Evolutionary conservation across 1,139 yeast species (phyloP), one percentile per base, ranked within the genome.

Genomic region (Taphrina flavorubra): DNA sequence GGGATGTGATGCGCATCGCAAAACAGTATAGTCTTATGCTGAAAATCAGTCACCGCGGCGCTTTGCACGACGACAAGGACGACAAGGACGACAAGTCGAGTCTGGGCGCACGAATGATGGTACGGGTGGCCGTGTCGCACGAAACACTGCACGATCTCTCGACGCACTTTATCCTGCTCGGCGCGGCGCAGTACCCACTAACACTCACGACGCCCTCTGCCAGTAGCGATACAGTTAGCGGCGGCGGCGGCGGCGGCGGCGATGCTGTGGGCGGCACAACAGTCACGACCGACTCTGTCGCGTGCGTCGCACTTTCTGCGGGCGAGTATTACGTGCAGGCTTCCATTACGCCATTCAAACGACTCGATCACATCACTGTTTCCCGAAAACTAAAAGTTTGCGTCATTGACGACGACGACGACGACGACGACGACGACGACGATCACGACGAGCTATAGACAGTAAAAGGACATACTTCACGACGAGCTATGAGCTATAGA

Each of bases 181-280:
- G 58, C 20, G 16, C 58, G 42, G 25, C 58, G 20, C 58, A 53
- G 58, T 36, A 34, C 42, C 42, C 58, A 6, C 40, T 53, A 20
- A 53, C 58, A 2, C 6, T 53, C 58, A 16, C 40, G 18, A 11
- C 58, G 5, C 44, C 44, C n/a, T 2, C 31, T 2, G 4, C 31
- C 31, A 25, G 4, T 4, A 25, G 4, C 4, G 31, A n/a, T n/a
- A n/a, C n/a, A n/a, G n/a, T n/a, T n/a, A n/a, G 31, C 31, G 31
- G 31, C 31, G 31, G 31, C 31, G 31, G 4, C 4, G 31, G 31
- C 31, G 31, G 31, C 31, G 31, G 31, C 31, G 31, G 4, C 4
- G 31, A 25, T 25, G 31, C 4, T 4, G 31, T 25, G 31, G 31
- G 31, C 31, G 31, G 31, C 31, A 25, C 31, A 25, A 25, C 31